Evolutionary conservation across 805 yeast species (phyloP).

Genomic region (Maudiozyma barnettii): DNA sequence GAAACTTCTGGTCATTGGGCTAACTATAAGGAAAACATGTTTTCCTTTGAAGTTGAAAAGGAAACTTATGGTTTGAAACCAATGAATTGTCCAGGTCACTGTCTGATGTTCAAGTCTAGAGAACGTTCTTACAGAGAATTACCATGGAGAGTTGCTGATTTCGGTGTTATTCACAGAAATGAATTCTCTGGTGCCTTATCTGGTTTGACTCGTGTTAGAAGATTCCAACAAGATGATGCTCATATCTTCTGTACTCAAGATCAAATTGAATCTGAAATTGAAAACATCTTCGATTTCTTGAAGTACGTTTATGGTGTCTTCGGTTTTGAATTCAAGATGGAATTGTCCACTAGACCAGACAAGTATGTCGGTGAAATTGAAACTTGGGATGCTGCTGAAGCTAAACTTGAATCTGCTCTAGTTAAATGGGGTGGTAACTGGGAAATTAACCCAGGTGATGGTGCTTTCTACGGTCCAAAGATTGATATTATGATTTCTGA

Average conservation of each 20-base stretch:
- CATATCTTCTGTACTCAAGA: conserved; percentile 93
- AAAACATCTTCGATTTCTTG: conserved; percentile 77
- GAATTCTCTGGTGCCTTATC: conserved; percentile 93
- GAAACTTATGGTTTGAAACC: conserved; percentile 92
- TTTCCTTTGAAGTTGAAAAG: conserved; percentile 92
- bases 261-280: conserved; percentile 81
- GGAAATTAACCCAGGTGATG: conserved; percentile 96
- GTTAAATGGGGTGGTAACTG: conserved; percentile 80
- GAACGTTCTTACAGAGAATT: conserved; percentile 94
- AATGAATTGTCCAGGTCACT: conserved; percentile 89
- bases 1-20: conserved; percentile 99
- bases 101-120: conserved; percentile 81
- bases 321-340: conserved; percentile 94
- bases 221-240: conserved; percentile 99
- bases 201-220: conserved; percentile 92
- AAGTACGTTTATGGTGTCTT: conserved; percentile 79
- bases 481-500: conserved; percentile 94
- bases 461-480: conserved; percentile 94
- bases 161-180: conserved; percentile 94
- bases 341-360: conserved; percentile 94
- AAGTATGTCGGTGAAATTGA: conserved; percentile 89
- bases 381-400: conserved; percentile 90
- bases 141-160: conserved; percentile 98
- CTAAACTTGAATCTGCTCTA: conserved; percentile 71
- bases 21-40: conserved; percentile 96